Conservation (phyloP, 768 basidiomycete genomes). For the Tubosaeta sp. region DNA sequence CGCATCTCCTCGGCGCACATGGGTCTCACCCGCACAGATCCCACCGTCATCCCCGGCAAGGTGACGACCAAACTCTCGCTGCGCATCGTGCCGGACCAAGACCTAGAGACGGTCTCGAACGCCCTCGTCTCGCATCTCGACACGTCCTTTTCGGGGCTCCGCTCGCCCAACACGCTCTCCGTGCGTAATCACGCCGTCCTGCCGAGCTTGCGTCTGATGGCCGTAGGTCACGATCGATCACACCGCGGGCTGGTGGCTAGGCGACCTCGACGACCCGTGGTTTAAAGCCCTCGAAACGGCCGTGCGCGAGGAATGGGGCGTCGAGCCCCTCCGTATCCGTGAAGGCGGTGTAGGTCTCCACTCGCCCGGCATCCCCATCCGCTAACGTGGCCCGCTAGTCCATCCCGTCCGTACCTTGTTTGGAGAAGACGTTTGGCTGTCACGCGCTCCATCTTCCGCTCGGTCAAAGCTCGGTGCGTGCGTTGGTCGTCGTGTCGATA, state of each 20-base stretch:
- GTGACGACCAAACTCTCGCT: conserved; percentile 86
- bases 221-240: conserved; percentile 71
- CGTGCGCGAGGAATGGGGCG: conserved; percentile 83
- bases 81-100: conserved; percentile 93
- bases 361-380: neutral
- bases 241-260: conserved; percentile 95
- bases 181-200: conserved; percentile 35
- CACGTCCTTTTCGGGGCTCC: conserved; percentile 51
- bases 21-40: conserved; percentile 40
- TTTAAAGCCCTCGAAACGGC: conserved; percentile 82
- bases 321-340: conserved; percentile 79
- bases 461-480: conserved; percentile 80
- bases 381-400: conserved; percentile 46
- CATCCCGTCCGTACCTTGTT: conserved; percentile 88
- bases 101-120: conserved; percentile 61
- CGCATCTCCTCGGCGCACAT: neutral
- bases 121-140: conserved; percentile 57
- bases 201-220: neutral
- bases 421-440: conserved; percentile 89
- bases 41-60: conserved; percentile 83
- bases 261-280: conserved; percentile 79
- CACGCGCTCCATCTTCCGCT: conserved; percentile 91
- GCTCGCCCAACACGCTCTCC: conserved; percentile 68
- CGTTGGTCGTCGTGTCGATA: neutral
- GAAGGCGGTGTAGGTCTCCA: conserved; percentile 78